These are phyloP conservation scores for Lentithecium fluviatile DNA, from an alignment of 495 filamentous ascomycete genomes.

Conservation along the genomic window DNA sequence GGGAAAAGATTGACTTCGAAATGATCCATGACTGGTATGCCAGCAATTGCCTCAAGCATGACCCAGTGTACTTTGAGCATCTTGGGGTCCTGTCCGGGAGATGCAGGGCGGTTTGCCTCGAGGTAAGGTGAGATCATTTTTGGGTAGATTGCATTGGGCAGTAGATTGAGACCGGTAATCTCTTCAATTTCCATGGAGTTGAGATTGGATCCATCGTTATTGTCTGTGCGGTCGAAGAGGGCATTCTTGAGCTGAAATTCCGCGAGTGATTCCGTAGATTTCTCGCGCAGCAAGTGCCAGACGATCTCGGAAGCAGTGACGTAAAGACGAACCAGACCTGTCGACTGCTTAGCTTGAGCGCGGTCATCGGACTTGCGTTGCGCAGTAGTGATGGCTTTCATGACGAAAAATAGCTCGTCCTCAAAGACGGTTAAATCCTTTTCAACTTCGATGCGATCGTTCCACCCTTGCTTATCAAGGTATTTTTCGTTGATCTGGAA, in stretches of 20 bases:
- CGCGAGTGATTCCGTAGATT: constrained; percentile 74
- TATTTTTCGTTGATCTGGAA: constrained; percentile 90
- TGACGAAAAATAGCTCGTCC: constrained; percentile 98
- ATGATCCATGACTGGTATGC: constrained; percentile 94
- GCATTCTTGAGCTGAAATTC: constrained; percentile 90
- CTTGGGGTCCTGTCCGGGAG: constrained; percentile 56
- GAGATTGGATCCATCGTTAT: constrained; percentile 92
- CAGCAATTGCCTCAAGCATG: constrained; percentile 96
- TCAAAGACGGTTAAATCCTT: constrained; percentile 85
- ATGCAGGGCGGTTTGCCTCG: constrained; percentile 56
- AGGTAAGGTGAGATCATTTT: constrained; percentile 90
- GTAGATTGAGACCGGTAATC: constrained; percentile 80
- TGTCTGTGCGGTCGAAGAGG: constrained; percentile 89
- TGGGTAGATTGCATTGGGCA: constrained; percentile 88
- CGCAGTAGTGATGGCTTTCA: constrained; percentile 98
- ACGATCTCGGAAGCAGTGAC: constrained; percentile 89
- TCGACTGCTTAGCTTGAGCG: constrained; percentile 59
- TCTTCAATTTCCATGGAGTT: constrained; percentile 84
- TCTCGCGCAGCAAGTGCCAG: constrained; percentile 89
- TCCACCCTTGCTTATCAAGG: constrained; percentile 86
- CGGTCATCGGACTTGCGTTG: constrained; percentile 82
- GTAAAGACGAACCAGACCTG: constrained; percentile 81
- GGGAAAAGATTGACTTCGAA: constrained; percentile 95
- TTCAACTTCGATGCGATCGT: constrained; percentile 80
- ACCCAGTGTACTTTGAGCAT: constrained; percentile 96